Base-by-base conservation (phyloP, 768 basidiomycete genomes). In the Tricholoma hemisulphureum region DNA sequence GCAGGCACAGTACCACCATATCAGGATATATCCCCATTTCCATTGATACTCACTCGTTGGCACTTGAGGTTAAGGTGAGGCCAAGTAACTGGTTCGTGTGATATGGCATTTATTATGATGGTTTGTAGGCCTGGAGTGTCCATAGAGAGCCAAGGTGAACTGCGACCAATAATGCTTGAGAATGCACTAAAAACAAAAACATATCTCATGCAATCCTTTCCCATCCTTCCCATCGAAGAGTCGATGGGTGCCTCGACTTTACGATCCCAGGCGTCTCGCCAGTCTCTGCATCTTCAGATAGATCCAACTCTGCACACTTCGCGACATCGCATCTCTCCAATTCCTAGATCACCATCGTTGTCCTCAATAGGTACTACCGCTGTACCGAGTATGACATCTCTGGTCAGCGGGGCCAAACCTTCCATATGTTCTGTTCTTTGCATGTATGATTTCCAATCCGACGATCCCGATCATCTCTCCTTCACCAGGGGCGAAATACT, bases 401-500 rank as follows among this genome's bases (percentile, higher is more conserved):
- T 73, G 3, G 67, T 69, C n/a, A 68, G 67, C 4, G 69, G 67
- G 37, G 65, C 56, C 29, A 66, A 64, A 43, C 66, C 69, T 32
- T 63, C 75, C 9, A 69, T 80, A 29, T 84, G 80, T 64, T 80
- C 80, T 8, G 87, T 83, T 13, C 67, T 88, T 7, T 89, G 88
- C 70, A 73, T 88, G 68, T 80, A 85, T 65, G 87, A 91, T 70
- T 91, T 88, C 63, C 67, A 75, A 21, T 81, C 88, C 3, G 73
- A 79, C 21, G 91, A 91, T 61, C 70, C 77, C 14, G 80, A 79
- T 63, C 83, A 86, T 56, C 76, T 91, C 16, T 72, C 81, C 3
- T 90, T 92, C 69, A 71, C 71, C 37, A 81, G 82, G 72, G 82
- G 83, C 59, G 89, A 91, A 61, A 80, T 91, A 20, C 71, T 93